These are phyloP conservation scores for Allomyces arbusculus DNA, from an alignment of 192 early-diverging fungal species.

Conservation along the genomic window DNA sequence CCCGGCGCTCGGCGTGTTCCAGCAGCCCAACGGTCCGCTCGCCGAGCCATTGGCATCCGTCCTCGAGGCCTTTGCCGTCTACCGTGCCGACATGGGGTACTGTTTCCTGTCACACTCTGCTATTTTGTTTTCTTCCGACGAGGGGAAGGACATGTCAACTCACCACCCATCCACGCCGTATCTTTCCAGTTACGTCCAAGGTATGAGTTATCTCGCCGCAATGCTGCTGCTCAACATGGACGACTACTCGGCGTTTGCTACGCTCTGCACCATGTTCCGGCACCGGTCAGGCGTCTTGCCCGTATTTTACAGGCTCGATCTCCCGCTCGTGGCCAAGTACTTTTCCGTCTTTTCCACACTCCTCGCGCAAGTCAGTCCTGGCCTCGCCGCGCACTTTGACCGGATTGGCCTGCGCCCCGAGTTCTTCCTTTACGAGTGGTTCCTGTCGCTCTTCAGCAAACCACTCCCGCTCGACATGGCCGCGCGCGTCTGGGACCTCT, in stretches of 20 bases:
- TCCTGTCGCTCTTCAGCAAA: background rate
- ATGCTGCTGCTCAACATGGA: background rate
- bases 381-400: background rate
- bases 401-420: background rate
- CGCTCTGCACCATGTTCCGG: background rate
- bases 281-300: background rate
- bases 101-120: no score
- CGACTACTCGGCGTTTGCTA: background rate
- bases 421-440: background rate
- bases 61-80: background rate
- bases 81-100: background rate
- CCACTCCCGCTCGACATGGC: background rate
- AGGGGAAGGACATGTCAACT: no score
- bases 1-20: background rate
- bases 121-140: no score
- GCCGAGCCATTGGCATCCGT: background rate
- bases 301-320: background rate
- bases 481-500: background rate
- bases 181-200: background rate
- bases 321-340: background rate
- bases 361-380: background rate
- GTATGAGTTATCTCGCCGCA: background rate
- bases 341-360: background rate
- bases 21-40: background rate
- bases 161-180: no score